Evolutionary conservation across 179 eudicot genomes (phyloP), one percentile per base, ranked within the genome.

Genomic region (Amaranthus tricolor): DNA sequence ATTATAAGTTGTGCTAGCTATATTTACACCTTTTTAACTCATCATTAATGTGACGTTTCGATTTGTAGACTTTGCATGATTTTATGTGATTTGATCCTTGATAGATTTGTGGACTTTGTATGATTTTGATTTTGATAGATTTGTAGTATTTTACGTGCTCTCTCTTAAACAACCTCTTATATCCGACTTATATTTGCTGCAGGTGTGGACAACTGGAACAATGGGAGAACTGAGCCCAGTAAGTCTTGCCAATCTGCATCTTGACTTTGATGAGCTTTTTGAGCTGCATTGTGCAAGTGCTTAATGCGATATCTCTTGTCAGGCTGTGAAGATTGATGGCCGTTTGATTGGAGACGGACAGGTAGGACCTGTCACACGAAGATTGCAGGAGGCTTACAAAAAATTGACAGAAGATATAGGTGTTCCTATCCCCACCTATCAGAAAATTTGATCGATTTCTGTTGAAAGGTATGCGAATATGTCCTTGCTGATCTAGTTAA

Each of bases 151-250:
- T n/a, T n/a, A n/a, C n/a, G n/a, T n/a, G n/a, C n/a, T n/a, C n/a
- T n/a, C n/a, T 6, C 7, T 0, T 20, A 51, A 43, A 6, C 12
- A 45, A 51, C n/a, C 56, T 53, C 47, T n/a, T 13, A 44, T 12
- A 5, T 68, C 50, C 14, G 57, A 61, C 48, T 50, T 12, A 16
- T 68, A 67, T 73, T 76, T 51, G 19, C 50, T 83, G 83, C 91
- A 95, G 99, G 96, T 88, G 9, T 95, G 97, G 97, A 95, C 99
- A 58, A 88, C 97, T 8, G 97, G 99, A 81, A 95, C 99, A 51
- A 89, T 95, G 96, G 99, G 99, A 82, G 97, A 95, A 81, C 95
- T 95, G 68, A 93, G 89, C 82, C 99, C 99, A 49, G 99, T 95
- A 89, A 73, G 88, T 80, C 69, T 47, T 0, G 51, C 53, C 52